phyloP scores from a whole-genome alignment of 83 land plant species.

The Picea abies region DNA sequence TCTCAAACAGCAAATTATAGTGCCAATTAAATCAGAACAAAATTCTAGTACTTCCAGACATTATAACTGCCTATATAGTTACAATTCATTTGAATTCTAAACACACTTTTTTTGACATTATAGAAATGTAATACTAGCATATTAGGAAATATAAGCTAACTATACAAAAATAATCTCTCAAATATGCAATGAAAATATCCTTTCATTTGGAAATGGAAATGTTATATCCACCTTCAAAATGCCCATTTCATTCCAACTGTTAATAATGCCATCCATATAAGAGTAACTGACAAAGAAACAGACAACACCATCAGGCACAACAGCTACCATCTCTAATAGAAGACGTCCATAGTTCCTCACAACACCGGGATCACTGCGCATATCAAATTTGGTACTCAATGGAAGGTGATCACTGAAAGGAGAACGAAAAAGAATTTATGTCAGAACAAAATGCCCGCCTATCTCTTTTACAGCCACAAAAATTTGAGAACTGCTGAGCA shows the following conservation, averaged over 20 bases:
- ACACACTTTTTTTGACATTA: neutral
- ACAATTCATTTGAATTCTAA: neutral
- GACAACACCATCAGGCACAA: conserved; percentile 99
- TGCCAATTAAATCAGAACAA: neutral
- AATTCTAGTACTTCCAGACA: neutral
- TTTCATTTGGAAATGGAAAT: neutral
- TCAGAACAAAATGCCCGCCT: neutral
- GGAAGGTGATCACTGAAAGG: conserved; percentile 96
- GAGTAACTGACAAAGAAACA: conserved; percentile 99
- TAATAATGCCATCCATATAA: conserved; percentile 98
- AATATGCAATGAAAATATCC: neutral
- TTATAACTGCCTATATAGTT: neutral
- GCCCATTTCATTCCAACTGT: conserved; percentile 98
- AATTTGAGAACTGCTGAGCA: neutral
- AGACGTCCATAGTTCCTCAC: conserved; percentile 97
- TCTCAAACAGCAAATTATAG: neutral
- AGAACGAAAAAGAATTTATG: conserved; percentile 4
- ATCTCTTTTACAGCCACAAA: neutral
- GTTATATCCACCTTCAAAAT: conserved; percentile 74
- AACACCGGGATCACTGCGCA: conserved; percentile 99
- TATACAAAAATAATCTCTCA: neutral
- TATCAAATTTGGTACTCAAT: conserved; percentile 97
- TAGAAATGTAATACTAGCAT: neutral
- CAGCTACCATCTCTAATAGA: conserved; percentile 94
- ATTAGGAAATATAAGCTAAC: neutral